Evolutionary conservation across 306 rosid species (phyloP).

Genomic region (Begonia loranthoides): DNA sequence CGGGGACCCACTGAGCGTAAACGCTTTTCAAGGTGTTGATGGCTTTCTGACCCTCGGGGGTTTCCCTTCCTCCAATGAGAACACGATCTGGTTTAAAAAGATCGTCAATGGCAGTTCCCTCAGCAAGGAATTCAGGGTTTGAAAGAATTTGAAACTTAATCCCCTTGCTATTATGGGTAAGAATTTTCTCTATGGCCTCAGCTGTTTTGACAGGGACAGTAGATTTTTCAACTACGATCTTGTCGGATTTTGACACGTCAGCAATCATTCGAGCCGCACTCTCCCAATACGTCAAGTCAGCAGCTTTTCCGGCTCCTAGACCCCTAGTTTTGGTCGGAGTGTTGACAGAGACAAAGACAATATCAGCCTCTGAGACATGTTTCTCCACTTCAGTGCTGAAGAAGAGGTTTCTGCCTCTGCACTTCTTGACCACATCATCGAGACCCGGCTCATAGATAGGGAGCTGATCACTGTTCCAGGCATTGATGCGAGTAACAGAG

Average conservation of each 20-base stretch:
- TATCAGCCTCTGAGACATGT: conserved; percentile 74
- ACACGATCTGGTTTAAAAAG: conserved; percentile 75
- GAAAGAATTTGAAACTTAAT: conserved; percentile 81
- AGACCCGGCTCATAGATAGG: conserved; percentile 99
- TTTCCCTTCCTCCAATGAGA: conserved; percentile 86
- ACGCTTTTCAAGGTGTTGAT: conserved; percentile 59
- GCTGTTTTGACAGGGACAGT: conserved; percentile 97
- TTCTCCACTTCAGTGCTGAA: conserved; percentile 93
- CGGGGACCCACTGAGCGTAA: conserved; percentile 86
- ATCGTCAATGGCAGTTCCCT: conserved; percentile 87
- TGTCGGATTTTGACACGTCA: conserved; percentile 76
- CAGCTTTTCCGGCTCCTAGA: conserved; percentile 93
- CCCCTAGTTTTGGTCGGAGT: conserved; percentile 85
- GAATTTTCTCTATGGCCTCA: conserved; percentile 87
- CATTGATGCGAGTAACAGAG: conserved; percentile 57
- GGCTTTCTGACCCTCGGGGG: conserved; percentile 66
- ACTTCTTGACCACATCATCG: conserved; percentile 58
- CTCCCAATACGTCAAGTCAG: conserved; percentile 94
- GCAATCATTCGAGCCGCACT: conserved; percentile 97
- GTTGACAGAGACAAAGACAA: conserved; percentile 90
- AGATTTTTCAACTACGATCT: conserved; percentile 91
- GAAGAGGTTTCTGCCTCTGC: conserved; percentile 88
- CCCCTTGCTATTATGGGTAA: conserved; percentile 81
- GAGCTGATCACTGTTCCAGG: conserved; percentile 93
- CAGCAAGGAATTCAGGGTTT: conserved; percentile 91